Base-by-base conservation (phyloP, 2,329 filamentous ascomycete species). In the Helotiales sp. region DNA sequence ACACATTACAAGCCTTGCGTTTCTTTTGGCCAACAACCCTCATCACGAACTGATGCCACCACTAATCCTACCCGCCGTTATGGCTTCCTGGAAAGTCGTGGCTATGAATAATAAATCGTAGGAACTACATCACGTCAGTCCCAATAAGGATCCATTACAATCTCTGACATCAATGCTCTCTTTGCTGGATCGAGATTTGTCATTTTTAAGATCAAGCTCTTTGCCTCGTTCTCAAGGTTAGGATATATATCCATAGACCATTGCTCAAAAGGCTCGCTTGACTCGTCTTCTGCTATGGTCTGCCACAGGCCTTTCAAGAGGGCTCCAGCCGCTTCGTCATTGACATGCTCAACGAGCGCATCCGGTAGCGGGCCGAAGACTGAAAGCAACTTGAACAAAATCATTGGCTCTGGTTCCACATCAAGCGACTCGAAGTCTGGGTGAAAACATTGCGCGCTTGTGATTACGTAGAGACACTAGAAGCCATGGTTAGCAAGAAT, bases 161-260 rank as follows among this genome's bases (percentile, higher is more conserved):
- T 68, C 37, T 66, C 63, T 37, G 26, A 64, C 65, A 68, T 68
- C 7, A n/a, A 57, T 52, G 60, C 73, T 71, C 75, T 75, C 66
- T 76, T 75, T 40, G 61, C 69, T 60, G 74, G 75, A 72, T 75
- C 71, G 37, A 77, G 73, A 54, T 77, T 75, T 52, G 67, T 76
- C 74, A 77, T 77, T 64, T 67, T 76, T 45, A 69, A 72, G 67
- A 77, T 75, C 57, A 77, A 65, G 63, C 68, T 74, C 70, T 77
- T 75, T 70, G 70, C 66, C 61, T 77, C 71, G 37, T 66, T 37
- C 63, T 74, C 66, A 64, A 78, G 74, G 65, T 77, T 75, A 37
- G 75, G 74, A 70, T 75, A 77, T 43, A 50, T 62, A 52, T 75
- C 70, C 60, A 75, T 70, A 45, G 71, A 71, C 76, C 71, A 77